Percentiles rank a stretch among this genome's conserved stretches.
These are phyloP conservation scores for Polygonum maritimum DNA, from an alignment of 148 eudicot species.

Conservation along the genomic window DNA sequence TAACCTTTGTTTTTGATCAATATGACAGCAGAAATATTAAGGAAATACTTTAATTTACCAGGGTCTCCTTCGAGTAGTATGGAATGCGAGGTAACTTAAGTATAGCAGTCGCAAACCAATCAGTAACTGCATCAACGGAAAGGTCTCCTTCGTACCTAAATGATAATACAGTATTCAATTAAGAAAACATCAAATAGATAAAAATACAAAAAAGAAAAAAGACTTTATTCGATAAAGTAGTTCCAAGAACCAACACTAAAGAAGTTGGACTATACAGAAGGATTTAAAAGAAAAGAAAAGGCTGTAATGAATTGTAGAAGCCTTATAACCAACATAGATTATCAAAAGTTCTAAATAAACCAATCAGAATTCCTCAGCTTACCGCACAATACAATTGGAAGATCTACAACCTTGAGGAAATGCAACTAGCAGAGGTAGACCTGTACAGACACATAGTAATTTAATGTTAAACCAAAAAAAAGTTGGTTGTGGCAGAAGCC, in stretches of 20 bases:
- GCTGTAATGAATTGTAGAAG: background rate
- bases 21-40: background rate
- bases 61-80: slow-evolving; percentile 67
- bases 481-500: background rate
- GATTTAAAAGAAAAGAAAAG: background rate
- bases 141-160: slow-evolving; percentile 80
- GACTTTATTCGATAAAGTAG: background rate
- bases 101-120: slow-evolving; percentile 71
- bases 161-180: slow-evolving; percentile 1
- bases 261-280: background rate
- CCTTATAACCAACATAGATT: slow-evolving; percentile 3
- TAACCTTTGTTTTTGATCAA: background rate
- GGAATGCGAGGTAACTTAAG: slow-evolving; percentile 72
- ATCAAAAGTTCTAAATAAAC: background rate
- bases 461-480: background rate
- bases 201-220: background rate
- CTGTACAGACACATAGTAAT: slow-evolving; percentile 23
- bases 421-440: slow-evolving; percentile 66
- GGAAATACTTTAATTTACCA: slow-evolving; percentile 37
- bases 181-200: background rate
- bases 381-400: slow-evolving; percentile 63
- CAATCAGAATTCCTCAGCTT: slow-evolving; percentile 16
- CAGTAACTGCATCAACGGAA: slow-evolving; percentile 84
- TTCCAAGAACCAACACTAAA: background rate
- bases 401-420: slow-evolving; percentile 70